These are phyloP conservation scores for Rostrohypoxylon terebratum DNA, from an alignment of 495 filamentous ascomycete species.

Conservation along the genomic window DNA sequence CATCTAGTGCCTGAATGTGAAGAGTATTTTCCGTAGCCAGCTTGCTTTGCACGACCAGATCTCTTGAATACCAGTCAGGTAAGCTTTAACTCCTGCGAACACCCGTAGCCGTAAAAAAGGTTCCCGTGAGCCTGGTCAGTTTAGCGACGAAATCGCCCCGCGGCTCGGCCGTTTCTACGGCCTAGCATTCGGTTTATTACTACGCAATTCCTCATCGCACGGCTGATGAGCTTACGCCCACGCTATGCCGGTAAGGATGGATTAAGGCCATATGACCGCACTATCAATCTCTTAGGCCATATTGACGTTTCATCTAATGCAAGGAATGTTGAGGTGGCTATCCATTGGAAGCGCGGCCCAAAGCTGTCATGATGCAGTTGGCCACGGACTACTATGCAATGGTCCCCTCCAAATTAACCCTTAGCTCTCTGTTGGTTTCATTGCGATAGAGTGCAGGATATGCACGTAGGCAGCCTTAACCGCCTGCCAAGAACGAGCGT, in stretches of 20 bases:
- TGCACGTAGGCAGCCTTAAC: slow-evolving; percentile 44
- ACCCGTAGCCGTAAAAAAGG: slow-evolving; percentile 17
- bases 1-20: background rate
- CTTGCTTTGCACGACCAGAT: slow-evolving; percentile 21
- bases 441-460: slow-evolving; percentile 37
- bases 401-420: slow-evolving; percentile 7
- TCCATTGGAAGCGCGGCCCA: slow-evolving; percentile 25
- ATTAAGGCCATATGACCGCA: slow-evolving; percentile 42
- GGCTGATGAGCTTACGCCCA: slow-evolving; percentile 28
- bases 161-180: slow-evolving; percentile 40
- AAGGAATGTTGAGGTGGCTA: slow-evolving; percentile 37
- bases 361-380: slow-evolving; percentile 42
- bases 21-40: slow-evolving; percentile 28
- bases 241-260: slow-evolving; percentile 40
- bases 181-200: slow-evolving; percentile 36
- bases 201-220: slow-evolving; percentile 14
- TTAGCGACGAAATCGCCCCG: slow-evolving; percentile 5
- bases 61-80: slow-evolving; percentile 6
- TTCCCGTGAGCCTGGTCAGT: slow-evolving; percentile 30
- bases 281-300: slow-evolving; percentile 31
- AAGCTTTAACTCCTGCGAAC: slow-evolving; percentile 29
- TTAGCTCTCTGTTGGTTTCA: slow-evolving; percentile 29
- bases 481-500: slow-evolving; percentile 36
- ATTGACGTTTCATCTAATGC: slow-evolving; percentile 47
- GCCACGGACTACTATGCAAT: slow-evolving; percentile 30